Evolutionary conservation across 345 rosid species (phyloP), one percentile per base, ranked within the genome.

Genomic region (Salix purpurea): DNA sequence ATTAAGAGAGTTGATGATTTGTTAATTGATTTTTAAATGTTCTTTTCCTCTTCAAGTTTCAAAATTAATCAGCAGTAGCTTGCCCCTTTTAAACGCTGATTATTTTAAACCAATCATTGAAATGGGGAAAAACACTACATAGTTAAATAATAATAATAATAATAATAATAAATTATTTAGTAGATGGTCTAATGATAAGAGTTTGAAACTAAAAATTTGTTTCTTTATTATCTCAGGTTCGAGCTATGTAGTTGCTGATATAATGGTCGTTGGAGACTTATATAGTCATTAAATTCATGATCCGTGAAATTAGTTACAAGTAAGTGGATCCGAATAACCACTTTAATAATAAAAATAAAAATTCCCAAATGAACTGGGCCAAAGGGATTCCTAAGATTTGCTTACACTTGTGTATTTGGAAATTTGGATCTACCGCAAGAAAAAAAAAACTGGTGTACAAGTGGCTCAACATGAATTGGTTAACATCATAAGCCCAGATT

Each of bases 261-360:
- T 34, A 34, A 34, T 5, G 0, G 1, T 5, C 6, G 5, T 4
- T 34, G 0, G 4, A 34, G 0, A 0, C 0, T 34, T 34, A 34
- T 0, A 34, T 34, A 34, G 0, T 34, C 0, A 0, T 34, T 34
- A 34, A 34, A 4, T 34, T 34, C 0, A 34, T 4, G 4, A 34
- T 5, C 5, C 6, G 0, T 34, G 0, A 34, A 34, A 34, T 34
- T 34, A 34, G 0, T 34, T 34, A 5, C 6, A 4, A 5, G 1
- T 0, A 34, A 34, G 0, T 5, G 0, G 0, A 4, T 5, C 6
- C 1, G 0, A 4, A 34, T 5, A 34, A 5, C 6, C 1, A 34
- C 1, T 5, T 34, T 34, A 34, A 5, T 34, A 34, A 34, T 34
- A 5, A 34, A 5, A 34, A 34, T 4, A 34, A 34, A 34, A 4